phyloP scores from a whole-genome alignment of 2,329 filamentous ascomycete species.

The Fusarium beomiforme region DNA sequence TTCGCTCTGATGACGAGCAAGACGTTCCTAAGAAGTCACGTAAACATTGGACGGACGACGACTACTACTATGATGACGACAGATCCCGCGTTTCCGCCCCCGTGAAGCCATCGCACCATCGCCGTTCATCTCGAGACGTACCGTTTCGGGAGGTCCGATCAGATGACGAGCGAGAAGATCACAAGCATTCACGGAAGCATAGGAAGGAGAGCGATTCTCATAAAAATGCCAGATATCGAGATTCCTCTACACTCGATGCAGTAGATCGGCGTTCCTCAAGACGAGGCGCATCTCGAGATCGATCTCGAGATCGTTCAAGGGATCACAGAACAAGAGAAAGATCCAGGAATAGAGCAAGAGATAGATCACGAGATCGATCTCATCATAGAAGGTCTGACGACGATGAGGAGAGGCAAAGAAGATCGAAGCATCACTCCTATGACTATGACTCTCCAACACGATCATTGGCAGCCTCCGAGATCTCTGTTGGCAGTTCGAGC shows the following conservation, averaged over 20 bases:
- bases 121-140: constrained; percentile 29
- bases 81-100: constrained; percentile 27
- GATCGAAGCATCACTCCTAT: constrained; percentile 49
- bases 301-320: constrained; percentile 16
- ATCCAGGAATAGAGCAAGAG: constrained; percentile 3
- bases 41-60: constrained; percentile 25
- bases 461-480: constrained; percentile 50
- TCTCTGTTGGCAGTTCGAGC: constrained; percentile 49
- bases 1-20: constrained; percentile 27
- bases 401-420: constrained; percentile 49
- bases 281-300: constrained; percentile 28
- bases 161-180: constrained; percentile 32
- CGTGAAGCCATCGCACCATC: constrained; percentile 21
- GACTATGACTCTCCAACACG: constrained; percentile 47
- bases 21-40: constrained; percentile 10
- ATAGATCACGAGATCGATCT: constrained; percentile 24
- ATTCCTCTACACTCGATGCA: constrained; percentile 17
- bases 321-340: background rate
- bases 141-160: constrained; percentile 30
- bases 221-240: constrained; percentile 23
- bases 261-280: constrained; percentile 25
- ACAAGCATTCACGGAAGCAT: constrained; percentile 28
- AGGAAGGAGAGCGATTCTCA: constrained; percentile 27
- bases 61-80: constrained; percentile 30
- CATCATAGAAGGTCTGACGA: constrained; percentile 42